Percentiles rank a stretch among this genome's conserved stretches.
These are phyloP conservation scores for Austroboletus novae-zelandiae DNA, from an alignment of 1,284 basidiomycete genomes.

Conservation along the genomic window DNA sequence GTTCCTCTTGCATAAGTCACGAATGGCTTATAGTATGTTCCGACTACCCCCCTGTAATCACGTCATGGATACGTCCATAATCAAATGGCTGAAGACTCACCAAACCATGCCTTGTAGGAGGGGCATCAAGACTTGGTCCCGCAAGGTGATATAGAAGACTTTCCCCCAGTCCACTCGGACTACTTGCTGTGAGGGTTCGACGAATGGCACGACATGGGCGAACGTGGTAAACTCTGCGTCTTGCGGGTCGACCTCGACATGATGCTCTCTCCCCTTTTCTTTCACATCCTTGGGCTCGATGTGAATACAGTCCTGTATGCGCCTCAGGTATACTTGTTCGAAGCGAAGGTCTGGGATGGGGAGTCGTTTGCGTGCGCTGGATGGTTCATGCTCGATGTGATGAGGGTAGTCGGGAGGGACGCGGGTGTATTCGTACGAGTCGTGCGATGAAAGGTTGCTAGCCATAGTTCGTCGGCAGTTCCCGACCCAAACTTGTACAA, in stretches of 20 bases:
- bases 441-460: conserved; percentile 8
- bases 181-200: conserved; percentile 32
- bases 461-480: conserved; percentile 25
- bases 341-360: conserved; percentile 71
- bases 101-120: conserved; percentile 69
- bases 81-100: conserved; percentile 35
- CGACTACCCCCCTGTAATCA: conserved; percentile 32
- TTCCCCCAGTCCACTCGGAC: conserved; percentile 57
- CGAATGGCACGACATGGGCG: conserved; percentile 21
- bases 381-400: conserved; percentile 14
- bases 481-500: conserved; percentile 6
- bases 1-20: conserved; percentile 26
- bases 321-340: conserved; percentile 64
- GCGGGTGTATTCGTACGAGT: conserved; percentile 19
- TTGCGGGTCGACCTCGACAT: conserved; percentile 11
- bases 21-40: conserved; percentile 35
- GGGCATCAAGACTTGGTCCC: conserved; percentile 69
- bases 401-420: conserved; percentile 17
- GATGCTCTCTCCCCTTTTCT: conserved; percentile 29
- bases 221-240: conserved; percentile 14
- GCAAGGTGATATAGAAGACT: conserved; percentile 59
- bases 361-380: conserved; percentile 30
- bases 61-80: conserved; percentile 2
- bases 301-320: conserved; percentile 53
- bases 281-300: conserved; percentile 32